These are phyloP conservation scores for Claviceps citrina DNA, from an alignment of 2,329 filamentous ascomycete genomes.

Conservation along the genomic window DNA sequence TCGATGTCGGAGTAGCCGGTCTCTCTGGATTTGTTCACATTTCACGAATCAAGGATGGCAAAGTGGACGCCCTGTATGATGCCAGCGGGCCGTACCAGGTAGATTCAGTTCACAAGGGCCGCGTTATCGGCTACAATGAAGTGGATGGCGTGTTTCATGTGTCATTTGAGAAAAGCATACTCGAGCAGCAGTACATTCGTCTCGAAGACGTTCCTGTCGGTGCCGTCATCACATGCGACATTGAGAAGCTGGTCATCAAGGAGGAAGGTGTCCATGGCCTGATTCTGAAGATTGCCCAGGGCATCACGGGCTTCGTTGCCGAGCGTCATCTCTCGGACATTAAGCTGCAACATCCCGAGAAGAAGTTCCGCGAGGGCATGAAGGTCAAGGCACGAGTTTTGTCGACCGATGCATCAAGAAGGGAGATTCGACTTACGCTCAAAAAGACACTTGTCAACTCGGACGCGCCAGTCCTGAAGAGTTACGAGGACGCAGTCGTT, in stretches of 20 bases:
- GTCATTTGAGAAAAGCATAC: slow-evolving; percentile 65
- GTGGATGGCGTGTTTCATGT: slow-evolving; percentile 75
- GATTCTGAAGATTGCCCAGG: slow-evolving; percentile 70
- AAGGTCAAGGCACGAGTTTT: slow-evolving; percentile 75
- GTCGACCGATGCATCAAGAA: slow-evolving; percentile 59
- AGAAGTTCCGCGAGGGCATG: slow-evolving; percentile 82
- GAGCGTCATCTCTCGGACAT: slow-evolving; percentile 82
- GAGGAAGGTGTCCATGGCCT: slow-evolving; percentile 66
- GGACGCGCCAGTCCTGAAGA: slow-evolving; percentile 62
- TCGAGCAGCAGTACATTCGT: slow-evolving; percentile 81
- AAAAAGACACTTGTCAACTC: slow-evolving; percentile 94
- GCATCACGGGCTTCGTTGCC: slow-evolving; percentile 76
- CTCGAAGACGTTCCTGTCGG: slow-evolving; percentile 80
- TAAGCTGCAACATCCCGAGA: slow-evolving; percentile 78
- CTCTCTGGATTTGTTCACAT: slow-evolving; percentile 87
- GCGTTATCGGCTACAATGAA: slow-evolving; percentile 73
- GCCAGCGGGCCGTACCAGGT: slow-evolving; percentile 63
- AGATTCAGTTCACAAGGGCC: slow-evolving; percentile 63
- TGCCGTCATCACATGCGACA: slow-evolving; percentile 61
- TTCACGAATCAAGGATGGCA: slow-evolving; percentile 77
- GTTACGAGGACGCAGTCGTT: slow-evolving; percentile 56
- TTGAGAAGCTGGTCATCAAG: slow-evolving; percentile 72
- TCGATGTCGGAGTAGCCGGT: slow-evolving; percentile 47
- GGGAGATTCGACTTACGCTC: slow-evolving; percentile 70
- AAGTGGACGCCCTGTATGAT: slow-evolving; percentile 68